Percentiles rank a stretch among this genome's conserved stretches.
phyloP scores from a whole-genome alignment of 2,329 filamentous ascomycete species.

The Ophiostoma ips region DNA sequence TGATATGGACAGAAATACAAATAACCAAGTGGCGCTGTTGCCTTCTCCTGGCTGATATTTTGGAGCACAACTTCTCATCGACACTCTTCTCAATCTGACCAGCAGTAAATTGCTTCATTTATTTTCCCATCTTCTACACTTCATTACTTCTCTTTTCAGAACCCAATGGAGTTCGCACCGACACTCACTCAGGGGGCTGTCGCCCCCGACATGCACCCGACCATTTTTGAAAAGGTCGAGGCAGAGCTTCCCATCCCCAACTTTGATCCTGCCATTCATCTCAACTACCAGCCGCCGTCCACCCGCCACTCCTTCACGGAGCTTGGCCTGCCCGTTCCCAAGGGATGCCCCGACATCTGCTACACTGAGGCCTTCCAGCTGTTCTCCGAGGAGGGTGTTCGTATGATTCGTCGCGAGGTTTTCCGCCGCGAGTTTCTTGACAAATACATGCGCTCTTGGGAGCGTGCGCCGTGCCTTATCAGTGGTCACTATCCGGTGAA shows the following conservation, averaged over 20 bases:
- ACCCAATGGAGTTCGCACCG: not conserved
- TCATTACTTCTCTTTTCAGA: not conserved
- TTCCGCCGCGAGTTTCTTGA: slow-evolving; percentile 11
- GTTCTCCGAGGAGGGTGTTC: slow-evolving; percentile 11
- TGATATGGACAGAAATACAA: slow-evolving; percentile 1
- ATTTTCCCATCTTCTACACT: not conserved
- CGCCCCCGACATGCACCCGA: not conserved
- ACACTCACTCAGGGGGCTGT: not conserved
- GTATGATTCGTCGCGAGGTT: slow-evolving; percentile 12
- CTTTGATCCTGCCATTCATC: slow-evolving; percentile 11
- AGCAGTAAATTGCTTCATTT: not conserved
- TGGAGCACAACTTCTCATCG: not conserved
- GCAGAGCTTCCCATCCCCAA: not conserved
- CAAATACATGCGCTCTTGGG: slow-evolving; percentile 12
- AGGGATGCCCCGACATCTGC: slow-evolving; percentile 8
- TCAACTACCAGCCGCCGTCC: slow-evolving; percentile 9
- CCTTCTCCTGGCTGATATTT: not conserved
- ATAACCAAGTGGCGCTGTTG: not conserved
- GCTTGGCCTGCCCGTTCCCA: slow-evolving; percentile 7
- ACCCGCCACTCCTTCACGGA: slow-evolving; percentile 8
- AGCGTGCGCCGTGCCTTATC: slow-evolving; percentile 11
- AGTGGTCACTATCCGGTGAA: slow-evolving; percentile 8
- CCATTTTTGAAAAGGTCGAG: not conserved
- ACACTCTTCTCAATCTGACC: not conserved
- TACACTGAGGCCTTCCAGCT: slow-evolving; percentile 12